These are phyloP conservation scores for Pezizomycotina sp. DNA, from an alignment of 2,329 filamentous ascomycete genomes.

Conservation along the genomic window DNA sequence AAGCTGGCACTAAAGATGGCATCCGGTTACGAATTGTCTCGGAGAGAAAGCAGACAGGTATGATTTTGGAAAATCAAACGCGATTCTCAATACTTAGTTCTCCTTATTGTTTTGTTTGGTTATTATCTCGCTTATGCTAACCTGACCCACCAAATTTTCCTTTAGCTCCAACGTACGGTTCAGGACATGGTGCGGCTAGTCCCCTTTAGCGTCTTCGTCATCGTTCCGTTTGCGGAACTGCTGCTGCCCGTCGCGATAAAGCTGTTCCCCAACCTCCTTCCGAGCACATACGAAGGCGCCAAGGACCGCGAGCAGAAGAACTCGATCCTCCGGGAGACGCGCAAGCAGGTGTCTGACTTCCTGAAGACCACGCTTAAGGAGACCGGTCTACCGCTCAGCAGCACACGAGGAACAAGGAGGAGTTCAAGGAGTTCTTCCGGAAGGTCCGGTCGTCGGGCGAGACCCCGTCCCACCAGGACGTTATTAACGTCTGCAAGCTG, in stretches of 20 bases:
- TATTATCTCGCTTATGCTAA: slow-evolving; percentile 13
- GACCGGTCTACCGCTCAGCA: slow-evolving; percentile 77
- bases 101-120: slow-evolving; percentile 1
- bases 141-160: too few relatives aligned
- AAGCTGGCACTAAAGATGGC: slow-evolving; percentile 92
- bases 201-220: slow-evolving; percentile 91
- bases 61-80: too few relatives aligned
- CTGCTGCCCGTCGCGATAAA: slow-evolving; percentile 80
- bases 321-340: slow-evolving; percentile 59
- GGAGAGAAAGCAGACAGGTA: slow-evolving; percentile 76
- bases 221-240: slow-evolving; percentile 89
- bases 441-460: slow-evolving; percentile 78
- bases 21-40: slow-evolving; percentile 86
- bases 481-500: slow-evolving; percentile 97
- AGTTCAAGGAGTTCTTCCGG: slow-evolving; percentile 93
- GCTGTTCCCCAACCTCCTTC: slow-evolving; percentile 91
- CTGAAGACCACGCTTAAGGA: slow-evolving; percentile 76
- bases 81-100: neutral
- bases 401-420: slow-evolving; percentile 73
- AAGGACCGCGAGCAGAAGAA: slow-evolving; percentile 83
- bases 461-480: slow-evolving; percentile 69
- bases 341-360: slow-evolving; percentile 87
- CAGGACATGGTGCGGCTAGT: slow-evolving; percentile 84
- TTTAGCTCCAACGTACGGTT: slow-evolving; percentile 63
- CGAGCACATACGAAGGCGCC: slow-evolving; percentile 89